Percentiles rank a stretch among this genome's conserved stretches.
phyloP scores from a whole-genome alignment of 495 filamentous ascomycete genomes.

The Entonaema liquescens region DNA sequence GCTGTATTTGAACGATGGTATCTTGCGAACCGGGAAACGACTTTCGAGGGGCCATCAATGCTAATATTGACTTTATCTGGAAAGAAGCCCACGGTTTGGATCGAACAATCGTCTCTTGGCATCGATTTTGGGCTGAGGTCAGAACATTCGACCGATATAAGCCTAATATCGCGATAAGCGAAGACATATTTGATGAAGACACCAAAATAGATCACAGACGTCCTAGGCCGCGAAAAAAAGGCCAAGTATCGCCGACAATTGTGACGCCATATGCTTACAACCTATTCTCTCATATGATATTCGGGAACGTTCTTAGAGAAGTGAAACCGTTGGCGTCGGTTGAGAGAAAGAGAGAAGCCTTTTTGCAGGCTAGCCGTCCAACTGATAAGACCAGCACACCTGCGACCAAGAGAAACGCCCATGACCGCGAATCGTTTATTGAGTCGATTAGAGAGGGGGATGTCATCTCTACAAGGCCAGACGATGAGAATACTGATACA shows the following conservation, averaged over 20 bases:
- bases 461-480: slow-evolving; percentile 53
- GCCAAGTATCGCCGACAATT: slow-evolving; percentile 55
- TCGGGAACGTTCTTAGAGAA: slow-evolving; percentile 57
- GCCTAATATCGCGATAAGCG: slow-evolving; percentile 21
- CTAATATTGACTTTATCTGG: slow-evolving; percentile 68
- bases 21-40: slow-evolving; percentile 56
- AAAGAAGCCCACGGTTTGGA: slow-evolving; percentile 63
- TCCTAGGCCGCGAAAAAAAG: slow-evolving; percentile 18
- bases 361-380: slow-evolving; percentile 23
- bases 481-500: slow-evolving; percentile 48
- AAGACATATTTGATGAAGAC: background rate
- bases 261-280: slow-evolving; percentile 73
- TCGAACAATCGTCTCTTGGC: slow-evolving; percentile 31
- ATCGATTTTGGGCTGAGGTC: slow-evolving; percentile 31
- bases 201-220: background rate
- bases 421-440: slow-evolving; percentile 20
- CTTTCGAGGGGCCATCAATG: slow-evolving; percentile 64
- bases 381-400: slow-evolving; percentile 9
- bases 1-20: slow-evolving; percentile 60
- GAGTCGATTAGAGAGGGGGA: slow-evolving; percentile 49
- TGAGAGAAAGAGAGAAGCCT: slow-evolving; percentile 17
- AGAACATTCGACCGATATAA: slow-evolving; percentile 25
- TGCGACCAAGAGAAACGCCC: slow-evolving; percentile 12
- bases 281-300: slow-evolving; percentile 69
- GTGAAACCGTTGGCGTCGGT: slow-evolving; percentile 22